Evolutionary conservation across 179 eudicot genomes (phyloP), one percentile per base, ranked within the genome.

Genomic region (Actinidia polygama): DNA sequence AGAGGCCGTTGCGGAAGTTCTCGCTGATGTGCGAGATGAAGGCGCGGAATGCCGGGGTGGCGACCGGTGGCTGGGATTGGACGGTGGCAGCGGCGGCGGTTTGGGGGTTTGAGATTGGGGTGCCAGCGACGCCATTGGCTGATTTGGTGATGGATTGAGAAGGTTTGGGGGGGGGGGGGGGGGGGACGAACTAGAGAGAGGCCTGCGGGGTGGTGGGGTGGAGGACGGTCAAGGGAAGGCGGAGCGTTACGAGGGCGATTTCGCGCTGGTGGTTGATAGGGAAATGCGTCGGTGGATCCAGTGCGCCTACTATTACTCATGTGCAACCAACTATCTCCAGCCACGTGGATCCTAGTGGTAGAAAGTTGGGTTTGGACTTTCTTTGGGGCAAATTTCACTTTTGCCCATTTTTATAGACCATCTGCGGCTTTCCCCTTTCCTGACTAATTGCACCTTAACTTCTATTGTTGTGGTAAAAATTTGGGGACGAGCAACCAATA

Each of bases 121-220:
- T 92, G 82, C 88, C 72, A 19, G 93, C 84, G 91, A 88, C 21
- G 93, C 85, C 91, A 88, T 92, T 77, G 64, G 46, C 9, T 53
- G 36, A 15, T 21, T 44, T 59, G 4, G 16, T 12, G 62, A 16
- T 8, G 7, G n/a, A 21, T 8, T 6, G 55, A 0, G 26, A 59
- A 11, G 24, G 4, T n/a, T n/a, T n/a, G 36, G 3, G 24, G 57
- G 10, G 7, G 5, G 18, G 53, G 7, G 44, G 0, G 44, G 47
- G 14, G 3, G 63, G 21, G 15, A 7, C 23, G 8, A 24, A 18
- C 26, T 7, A 18, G 55, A n/a, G 78, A 19, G 66, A 24, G 77
- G 54, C n/a, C n/a, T n/a, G n/a, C n/a, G n/a, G n/a, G n/a, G n/a
- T n/a, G n/a, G n/a, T n/a, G n/a, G n/a, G n/a, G n/a, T n/a, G n/a